phyloP scores from a whole-genome alignment of 768 basidiomycete species.

The Mycena capillaripes region DNA sequence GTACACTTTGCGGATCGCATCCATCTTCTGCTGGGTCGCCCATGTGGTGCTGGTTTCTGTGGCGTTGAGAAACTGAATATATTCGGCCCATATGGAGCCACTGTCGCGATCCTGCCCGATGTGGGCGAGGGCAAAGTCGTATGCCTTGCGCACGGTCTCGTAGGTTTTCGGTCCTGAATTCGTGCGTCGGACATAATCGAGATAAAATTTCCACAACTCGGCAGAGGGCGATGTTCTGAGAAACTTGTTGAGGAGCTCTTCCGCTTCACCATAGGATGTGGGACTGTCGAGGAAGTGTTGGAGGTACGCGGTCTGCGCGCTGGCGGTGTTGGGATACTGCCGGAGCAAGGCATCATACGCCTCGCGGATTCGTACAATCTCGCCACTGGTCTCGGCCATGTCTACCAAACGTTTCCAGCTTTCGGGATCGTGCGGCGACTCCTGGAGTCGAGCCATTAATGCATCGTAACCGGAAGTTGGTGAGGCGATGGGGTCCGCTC shows the following conservation, averaged over 20 bases:
- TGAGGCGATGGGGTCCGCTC: conserved; percentile 46
- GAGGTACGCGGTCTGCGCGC: conserved; percentile 89
- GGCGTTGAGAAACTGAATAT: conserved; percentile 88
- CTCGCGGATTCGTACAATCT: conserved; percentile 84
- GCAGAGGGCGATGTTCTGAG: conserved; percentile 89
- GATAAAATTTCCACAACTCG: conserved; percentile 93
- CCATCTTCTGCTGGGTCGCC: conserved; percentile 98
- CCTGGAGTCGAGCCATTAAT: conserved; percentile 70
- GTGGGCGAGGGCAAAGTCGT: conserved; percentile 91
- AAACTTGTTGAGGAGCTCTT: conserved; percentile 91
- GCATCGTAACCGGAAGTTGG: conserved; percentile 74
- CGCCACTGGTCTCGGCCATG: conserved; percentile 80
- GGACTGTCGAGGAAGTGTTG: conserved; percentile 79
- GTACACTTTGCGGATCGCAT: conserved; percentile 90
- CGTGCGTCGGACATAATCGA: conserved; percentile 89
- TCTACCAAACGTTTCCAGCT: conserved; percentile 84
- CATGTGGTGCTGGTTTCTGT: conserved; percentile 89
- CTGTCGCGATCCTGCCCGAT: conserved; percentile 95
- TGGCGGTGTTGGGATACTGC: conserved; percentile 93
- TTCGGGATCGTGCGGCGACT: conserved; percentile 82
- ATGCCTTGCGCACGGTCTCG: conserved; percentile 87
- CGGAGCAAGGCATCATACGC: conserved; percentile 88
- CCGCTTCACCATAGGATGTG: conserved; percentile 80
- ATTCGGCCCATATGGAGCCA: conserved; percentile 94
- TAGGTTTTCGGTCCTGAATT: conserved; percentile 78